These are phyloP conservation scores for Phalaenopsis hybrid DNA, from an alignment of 116 monocot genomes.

Conservation along the genomic window DNA sequence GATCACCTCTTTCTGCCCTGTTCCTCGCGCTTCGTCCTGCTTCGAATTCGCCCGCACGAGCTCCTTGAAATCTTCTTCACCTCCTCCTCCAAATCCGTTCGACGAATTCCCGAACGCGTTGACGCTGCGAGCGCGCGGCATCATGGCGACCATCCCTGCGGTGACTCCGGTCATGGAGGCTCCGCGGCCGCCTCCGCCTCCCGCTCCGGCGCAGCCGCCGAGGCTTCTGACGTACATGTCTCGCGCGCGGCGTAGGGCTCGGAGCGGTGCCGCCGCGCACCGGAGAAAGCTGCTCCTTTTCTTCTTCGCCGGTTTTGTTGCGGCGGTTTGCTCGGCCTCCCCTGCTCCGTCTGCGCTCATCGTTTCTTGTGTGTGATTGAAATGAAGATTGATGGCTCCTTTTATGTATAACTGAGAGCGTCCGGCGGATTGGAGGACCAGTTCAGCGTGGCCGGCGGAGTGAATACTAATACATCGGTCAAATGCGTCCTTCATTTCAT, in stretches of 20 bases:
- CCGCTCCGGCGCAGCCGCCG: conserved; percentile 7
- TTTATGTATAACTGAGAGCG: no score
- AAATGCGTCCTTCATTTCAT: no score
- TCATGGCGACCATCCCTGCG: not conserved
- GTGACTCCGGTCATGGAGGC: not conserved
- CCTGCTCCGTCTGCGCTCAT: no score
- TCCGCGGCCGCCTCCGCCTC: not conserved
- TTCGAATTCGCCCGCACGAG: conserved; percentile 9
- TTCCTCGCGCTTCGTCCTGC: not conserved
- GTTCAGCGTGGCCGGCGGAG: no score
- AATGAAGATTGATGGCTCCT: no score
- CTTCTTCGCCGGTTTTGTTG: no score
- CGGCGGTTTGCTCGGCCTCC: no score
- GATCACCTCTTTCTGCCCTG: not conserved
- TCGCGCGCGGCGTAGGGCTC: not conserved
- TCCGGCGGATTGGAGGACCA: no score
- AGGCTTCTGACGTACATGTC: conserved; percentile 17
- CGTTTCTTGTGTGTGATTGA: no score
- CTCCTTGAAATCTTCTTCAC: conserved; percentile 7
- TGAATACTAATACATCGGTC: no score
- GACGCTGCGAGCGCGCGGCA: conserved; percentile 1
- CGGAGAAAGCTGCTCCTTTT: not conserved
- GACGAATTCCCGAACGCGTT: not conserved
- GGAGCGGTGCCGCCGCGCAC: conserved; percentile 7
- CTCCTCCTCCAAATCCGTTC: not conserved